Percentiles rank a stretch among this genome's conserved stretches.
Conservation (phyloP, 139 green algal genomes). For the Coccomyxa sp. region DNA sequence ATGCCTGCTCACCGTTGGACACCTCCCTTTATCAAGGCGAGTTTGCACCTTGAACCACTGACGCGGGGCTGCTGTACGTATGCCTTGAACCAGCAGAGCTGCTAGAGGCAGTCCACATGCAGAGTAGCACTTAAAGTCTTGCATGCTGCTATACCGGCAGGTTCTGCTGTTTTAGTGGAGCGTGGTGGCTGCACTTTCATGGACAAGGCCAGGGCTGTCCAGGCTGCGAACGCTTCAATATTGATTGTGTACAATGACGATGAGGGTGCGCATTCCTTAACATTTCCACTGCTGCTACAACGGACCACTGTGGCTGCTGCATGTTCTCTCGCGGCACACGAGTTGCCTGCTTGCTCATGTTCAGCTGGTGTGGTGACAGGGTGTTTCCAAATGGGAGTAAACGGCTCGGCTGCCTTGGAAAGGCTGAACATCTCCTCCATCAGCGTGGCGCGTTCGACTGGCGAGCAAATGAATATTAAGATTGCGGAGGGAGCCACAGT, state of each 20-base stretch:
- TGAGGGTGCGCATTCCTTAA: conserved; percentile 19
- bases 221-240: conserved; percentile 34
- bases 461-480: background rate
- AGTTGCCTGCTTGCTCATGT: background rate
- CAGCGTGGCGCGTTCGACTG: background rate
- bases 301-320: too few relatives aligned
- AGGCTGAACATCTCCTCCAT: background rate
- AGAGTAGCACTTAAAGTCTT: too few relatives aligned
- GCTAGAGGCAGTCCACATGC: too few relatives aligned
- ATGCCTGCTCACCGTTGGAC: too few relatives aligned
- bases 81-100: too few relatives aligned
- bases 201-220: conserved; percentile 47
- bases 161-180: conserved; percentile 41
- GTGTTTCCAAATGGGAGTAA: background rate
- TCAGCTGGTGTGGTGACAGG: background rate
- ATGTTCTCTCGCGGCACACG: background rate
- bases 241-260: conserved; percentile 60
- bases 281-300: background rate
- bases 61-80: too few relatives aligned
- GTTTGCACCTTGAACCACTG: too few relatives aligned
- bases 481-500: background rate
- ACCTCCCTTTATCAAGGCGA: too few relatives aligned
- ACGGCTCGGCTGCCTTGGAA: background rate
- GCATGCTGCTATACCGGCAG: background rate
- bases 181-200: conserved; percentile 63